Evolutionary conservation across 345 rosid genomes (phyloP), one percentile per base, ranked within the genome.

Genomic region (Euphorbia tirucalli): DNA sequence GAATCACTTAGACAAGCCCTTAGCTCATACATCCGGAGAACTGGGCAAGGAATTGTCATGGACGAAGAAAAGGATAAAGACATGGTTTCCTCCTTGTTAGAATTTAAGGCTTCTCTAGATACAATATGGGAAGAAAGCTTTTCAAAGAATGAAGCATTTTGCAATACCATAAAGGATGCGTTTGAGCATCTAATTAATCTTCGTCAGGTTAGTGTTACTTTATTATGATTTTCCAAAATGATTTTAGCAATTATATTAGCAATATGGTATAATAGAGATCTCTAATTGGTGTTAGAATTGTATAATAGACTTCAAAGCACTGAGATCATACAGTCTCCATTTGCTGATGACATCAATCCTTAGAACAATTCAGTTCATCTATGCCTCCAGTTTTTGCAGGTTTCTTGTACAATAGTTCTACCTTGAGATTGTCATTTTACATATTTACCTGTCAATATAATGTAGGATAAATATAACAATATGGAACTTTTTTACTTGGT

Each of bases 51-150:
- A 74, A 81, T 88, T 54, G 86, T 92, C 74, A 86, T 93, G 97
- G 98, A 95, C 84, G 99, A 95, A 80, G 99, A 95, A 82, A 95
- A 92, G 78, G 99, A 95, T 76, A 95, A 92, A 75, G 99, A 92
- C 69, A 92, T 95, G 98, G 99, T 92, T 73, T 79, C 87, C 28
- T 83, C 93, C 43, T 78, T 95, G 63, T 78, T 95, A 83, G 98
- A 90, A 75, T 92, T 90, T 74, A 95, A 95, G 89, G 93, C 87
- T 71, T 87, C 96, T 32, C 96, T 95, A 74, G 99, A 95, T 77
- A 69, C 84, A 58, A 85, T 90, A 83, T 92, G 91, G 96, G 98
- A 92, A 74, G 96, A 87, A 85, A 92, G 99, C 83, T 92, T 89
- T 86, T 80, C 77, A 35, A 95, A 85, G 89, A 95, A 92, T 67